Conservation (phyloP, 805 yeast species). For the Kodamaea restingae region DNA sequence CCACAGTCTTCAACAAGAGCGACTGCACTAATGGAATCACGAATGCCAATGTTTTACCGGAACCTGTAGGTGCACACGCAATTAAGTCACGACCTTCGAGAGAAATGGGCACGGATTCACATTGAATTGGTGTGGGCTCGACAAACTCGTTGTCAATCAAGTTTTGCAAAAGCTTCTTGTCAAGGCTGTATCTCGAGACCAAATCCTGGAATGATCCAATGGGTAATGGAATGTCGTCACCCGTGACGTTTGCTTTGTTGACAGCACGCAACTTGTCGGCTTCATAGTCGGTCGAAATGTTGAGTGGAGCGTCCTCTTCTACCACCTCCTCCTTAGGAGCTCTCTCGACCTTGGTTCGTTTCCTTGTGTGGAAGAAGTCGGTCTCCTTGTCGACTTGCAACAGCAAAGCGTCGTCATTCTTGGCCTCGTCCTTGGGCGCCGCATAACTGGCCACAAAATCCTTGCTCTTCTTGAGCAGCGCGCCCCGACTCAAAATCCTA, state of each 20-base stretch:
- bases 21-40: conserved; percentile 74
- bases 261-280: conserved; percentile 59
- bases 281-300: conserved; percentile 51
- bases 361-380: conserved; percentile 75
- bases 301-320: conserved; percentile 34
- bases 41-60: conserved; percentile 94
- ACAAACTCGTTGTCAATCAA: conserved; percentile 66
- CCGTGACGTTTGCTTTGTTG: conserved; percentile 67
- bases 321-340: conserved; percentile 15
- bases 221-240: conserved; percentile 86
- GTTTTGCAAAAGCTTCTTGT: conserved; percentile 55
- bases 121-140: conserved; percentile 90
- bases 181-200: conserved; percentile 60
- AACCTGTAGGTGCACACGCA: conserved; percentile 97
- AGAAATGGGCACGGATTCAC: conserved; percentile 79
- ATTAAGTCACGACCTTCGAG: conserved; percentile 70
- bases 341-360: conserved; percentile 26
- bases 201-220: conserved; percentile 86
- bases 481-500: conserved; percentile 80
- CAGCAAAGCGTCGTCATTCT: conserved; percentile 38
- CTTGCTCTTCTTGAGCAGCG: conserved; percentile 62
- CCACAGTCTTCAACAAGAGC: conserved; percentile 22
- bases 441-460: conserved; percentile 41
- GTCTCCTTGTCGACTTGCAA: conserved; percentile 63
- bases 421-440: conserved; percentile 20